phyloP scores from a whole-genome alignment of 305 asterid genomes.

The Fraxinus paxiana region DNA sequence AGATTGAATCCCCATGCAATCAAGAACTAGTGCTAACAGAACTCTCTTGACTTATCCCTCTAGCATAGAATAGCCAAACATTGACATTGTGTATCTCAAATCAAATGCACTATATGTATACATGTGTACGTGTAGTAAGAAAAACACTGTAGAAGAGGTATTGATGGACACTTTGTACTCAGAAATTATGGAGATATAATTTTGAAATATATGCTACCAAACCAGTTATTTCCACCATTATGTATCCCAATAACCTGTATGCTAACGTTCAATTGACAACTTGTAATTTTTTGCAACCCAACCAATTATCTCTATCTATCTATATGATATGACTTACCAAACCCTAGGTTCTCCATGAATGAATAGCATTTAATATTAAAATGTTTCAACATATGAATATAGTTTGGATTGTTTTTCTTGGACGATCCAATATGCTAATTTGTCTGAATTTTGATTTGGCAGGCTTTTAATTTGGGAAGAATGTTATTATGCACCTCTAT shows the following conservation, averaged over 20 bases:
- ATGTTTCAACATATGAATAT: neutral
- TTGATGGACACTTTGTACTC: neutral
- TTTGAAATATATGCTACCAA: neutral
- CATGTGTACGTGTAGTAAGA: neutral
- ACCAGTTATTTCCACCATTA: neutral
- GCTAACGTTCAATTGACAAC: neutral
- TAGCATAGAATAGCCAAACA: neutral
- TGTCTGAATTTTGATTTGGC: slow-evolving; percentile 21
- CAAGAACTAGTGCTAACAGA: neutral
- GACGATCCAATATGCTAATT: slow-evolving; percentile 14
- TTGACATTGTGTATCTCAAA: neutral
- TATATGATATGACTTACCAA: neutral
- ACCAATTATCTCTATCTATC: neutral
- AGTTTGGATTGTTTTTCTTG: slow-evolving; percentile 4
- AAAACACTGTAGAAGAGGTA: neutral
- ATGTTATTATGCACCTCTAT: slow-evolving; percentile 43
- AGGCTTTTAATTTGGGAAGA: slow-evolving; percentile 79
- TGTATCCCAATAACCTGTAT: neutral
- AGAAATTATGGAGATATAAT: neutral
- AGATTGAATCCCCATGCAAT: neutral
- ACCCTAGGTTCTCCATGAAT: neutral
- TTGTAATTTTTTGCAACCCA: neutral
- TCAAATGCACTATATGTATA: neutral
- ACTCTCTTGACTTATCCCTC: neutral
- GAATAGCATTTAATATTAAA: neutral